A percentile compares a stretch with the other conserved stretches of the same genome.
phyloP scores from a whole-genome alignment of 306 rosid species.

The Vicia villosa region DNA sequence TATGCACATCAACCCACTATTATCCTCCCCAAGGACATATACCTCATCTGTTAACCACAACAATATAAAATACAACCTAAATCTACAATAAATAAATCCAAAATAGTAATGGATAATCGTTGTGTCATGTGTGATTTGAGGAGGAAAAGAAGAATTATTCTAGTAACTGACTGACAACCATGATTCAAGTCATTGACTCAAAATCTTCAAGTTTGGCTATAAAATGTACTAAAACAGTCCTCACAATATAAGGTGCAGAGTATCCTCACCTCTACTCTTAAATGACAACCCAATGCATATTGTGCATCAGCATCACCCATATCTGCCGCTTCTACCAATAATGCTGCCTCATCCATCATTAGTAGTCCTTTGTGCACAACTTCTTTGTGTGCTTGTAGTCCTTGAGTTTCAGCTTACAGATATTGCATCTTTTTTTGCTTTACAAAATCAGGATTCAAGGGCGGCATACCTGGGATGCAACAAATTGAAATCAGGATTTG shows the following conservation, averaged over 20 bases:
- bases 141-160: slow-evolving; percentile 14
- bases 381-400: too few species aligned
- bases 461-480: too few species aligned
- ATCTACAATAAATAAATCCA: slow-evolving; percentile 10
- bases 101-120: not conserved
- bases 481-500: too few species aligned
- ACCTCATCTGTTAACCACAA: slow-evolving; percentile 5
- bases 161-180: not conserved
- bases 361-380: too few species aligned
- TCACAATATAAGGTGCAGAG: slow-evolving; percentile 11
- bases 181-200: not conserved
- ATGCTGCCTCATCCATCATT: too few species aligned
- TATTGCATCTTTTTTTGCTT: too few species aligned
- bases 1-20: slow-evolving; percentile 1
- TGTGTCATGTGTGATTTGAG: slow-evolving; percentile 2
- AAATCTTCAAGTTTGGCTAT: slow-evolving; percentile 1
- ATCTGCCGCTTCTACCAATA: slow-evolving; percentile 90
- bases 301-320: slow-evolving; percentile 93
- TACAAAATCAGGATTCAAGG: too few species aligned
- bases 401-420: too few species aligned
- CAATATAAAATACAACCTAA: not conserved
- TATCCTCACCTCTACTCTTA: slow-evolving; percentile 75
- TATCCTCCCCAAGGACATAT: slow-evolving; percentile 13
- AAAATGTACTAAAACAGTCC: slow-evolving; percentile 18
- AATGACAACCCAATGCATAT: slow-evolving; percentile 78